Conservation (phyloP, 1,139 yeast species). For the Sugiyamaella neomexicana region DNA sequence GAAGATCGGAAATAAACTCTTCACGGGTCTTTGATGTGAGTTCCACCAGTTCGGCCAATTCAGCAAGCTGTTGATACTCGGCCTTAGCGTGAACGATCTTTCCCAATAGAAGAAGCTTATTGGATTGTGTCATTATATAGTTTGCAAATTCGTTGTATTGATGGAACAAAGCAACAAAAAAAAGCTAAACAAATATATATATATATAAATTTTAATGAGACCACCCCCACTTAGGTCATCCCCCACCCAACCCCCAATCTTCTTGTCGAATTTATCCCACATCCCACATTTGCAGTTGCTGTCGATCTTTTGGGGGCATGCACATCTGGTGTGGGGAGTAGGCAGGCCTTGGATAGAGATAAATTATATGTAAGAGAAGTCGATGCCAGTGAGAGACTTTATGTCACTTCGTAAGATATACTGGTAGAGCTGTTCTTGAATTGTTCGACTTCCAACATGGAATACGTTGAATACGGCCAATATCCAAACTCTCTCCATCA, state of each 20-base stretch:
- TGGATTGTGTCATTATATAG: slow-evolving; percentile 12
- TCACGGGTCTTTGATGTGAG: slow-evolving; percentile 29
- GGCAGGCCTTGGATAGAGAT: no score
- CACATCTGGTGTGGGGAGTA: slow-evolving; percentile 2
- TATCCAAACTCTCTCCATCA: no score
- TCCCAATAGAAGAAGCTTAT: slow-evolving; percentile 31
- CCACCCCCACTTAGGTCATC: neutral
- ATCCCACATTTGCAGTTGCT: neutral
- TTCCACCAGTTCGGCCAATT: slow-evolving; percentile 30
- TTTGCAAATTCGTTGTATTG: no score
- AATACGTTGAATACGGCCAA: no score
- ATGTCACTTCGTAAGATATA: no score
- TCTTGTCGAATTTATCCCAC: no score
- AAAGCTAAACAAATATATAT: neutral
- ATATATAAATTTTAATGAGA: no score
- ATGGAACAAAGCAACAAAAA: neutral
- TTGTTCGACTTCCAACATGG: no score
- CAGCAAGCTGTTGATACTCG: slow-evolving; percentile 32
- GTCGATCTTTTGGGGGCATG: slow-evolving; percentile 4
- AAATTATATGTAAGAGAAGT: no score
- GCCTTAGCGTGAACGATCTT: slow-evolving; percentile 29
- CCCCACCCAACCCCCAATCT: slow-evolving; percentile 3
- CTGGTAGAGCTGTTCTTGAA: no score
- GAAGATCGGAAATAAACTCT: slow-evolving; percentile 39
- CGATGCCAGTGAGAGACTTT: no score